Evolutionary conservation across 176 grass and related monocot species (phyloP).

Genomic region (Rhynchospora pubera): DNA sequence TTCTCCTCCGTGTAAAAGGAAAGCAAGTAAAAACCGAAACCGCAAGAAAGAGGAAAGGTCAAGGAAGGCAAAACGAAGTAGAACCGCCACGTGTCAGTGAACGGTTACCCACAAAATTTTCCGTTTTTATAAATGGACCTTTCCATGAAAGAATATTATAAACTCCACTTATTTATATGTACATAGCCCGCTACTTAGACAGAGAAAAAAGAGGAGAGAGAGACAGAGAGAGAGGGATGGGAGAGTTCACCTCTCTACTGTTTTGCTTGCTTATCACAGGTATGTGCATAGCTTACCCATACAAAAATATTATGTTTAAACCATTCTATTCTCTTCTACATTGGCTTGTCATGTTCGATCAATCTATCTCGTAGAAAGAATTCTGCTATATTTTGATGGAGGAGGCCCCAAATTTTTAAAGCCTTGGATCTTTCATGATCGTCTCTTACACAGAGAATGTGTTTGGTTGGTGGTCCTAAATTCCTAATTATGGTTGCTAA

Average conservation of each 20-base stretch:
- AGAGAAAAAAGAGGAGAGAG: background rate
- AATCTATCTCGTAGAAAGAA: constrained; percentile 15
- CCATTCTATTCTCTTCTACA: background rate
- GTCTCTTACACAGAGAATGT: background rate
- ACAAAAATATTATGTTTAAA: background rate
- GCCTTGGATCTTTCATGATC: background rate
- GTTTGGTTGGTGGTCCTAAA: constrained; percentile 1
- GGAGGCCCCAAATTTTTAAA: background rate
- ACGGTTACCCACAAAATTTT: background rate
- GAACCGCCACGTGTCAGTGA: background rate
- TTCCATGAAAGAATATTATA: constrained; percentile 1
- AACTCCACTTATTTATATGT: background rate
- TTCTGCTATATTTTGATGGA: background rate
- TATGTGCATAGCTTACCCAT: background rate
- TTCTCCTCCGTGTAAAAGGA: background rate
- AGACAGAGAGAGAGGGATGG: constrained; percentile 2
- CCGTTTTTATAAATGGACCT: background rate
- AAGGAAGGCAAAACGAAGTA: background rate
- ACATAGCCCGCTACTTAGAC: background rate
- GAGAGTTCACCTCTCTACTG: constrained; percentile 21
- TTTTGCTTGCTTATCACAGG: constrained; percentile 41
- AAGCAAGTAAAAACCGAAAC: background rate
- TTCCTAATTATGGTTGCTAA: background rate
- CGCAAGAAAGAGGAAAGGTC: background rate
- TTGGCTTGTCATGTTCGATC: background rate